These are phyloP conservation scores for Gastrodia elata DNA, from an alignment of 106 monocot species.

Conservation along the genomic window DNA sequence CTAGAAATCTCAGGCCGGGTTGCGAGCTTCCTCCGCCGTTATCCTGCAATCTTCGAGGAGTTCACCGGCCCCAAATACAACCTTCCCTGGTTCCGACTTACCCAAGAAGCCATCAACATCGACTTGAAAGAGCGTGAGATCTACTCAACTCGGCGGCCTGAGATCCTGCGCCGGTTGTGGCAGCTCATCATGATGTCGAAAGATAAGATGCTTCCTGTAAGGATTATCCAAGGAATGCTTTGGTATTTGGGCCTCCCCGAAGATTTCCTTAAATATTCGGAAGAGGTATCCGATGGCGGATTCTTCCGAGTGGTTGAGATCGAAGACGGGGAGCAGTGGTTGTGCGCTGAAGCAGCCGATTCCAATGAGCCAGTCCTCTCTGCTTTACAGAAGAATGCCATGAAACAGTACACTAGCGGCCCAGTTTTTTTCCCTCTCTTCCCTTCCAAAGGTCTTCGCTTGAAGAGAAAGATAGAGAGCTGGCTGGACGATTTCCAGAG, in stretches of 20 bases:
- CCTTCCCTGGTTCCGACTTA: conserved; percentile 80
- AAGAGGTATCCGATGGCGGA: conserved; percentile 22
- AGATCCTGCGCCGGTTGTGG: conserved; percentile 37
- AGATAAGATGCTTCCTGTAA: conserved; percentile 38
- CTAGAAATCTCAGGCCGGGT: conserved; percentile 36
- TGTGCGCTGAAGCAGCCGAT: conserved; percentile 3
- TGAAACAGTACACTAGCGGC: neutral
- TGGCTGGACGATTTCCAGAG: conserved; percentile 67
- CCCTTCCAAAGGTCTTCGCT: conserved; percentile 61
- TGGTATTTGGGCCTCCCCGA: conserved; percentile 69
- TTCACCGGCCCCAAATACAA: conserved; percentile 47
- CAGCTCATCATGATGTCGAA: conserved; percentile 51
- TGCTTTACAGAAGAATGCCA: conserved; percentile 30
- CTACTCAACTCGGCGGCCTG: conserved; percentile 11
- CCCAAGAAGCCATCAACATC: conserved; percentile 28
- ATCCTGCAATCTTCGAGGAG: conserved; percentile 69
- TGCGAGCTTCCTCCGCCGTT: conserved; percentile 28
- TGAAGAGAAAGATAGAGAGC: conserved; percentile 54
- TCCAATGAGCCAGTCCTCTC: conserved; percentile 17
- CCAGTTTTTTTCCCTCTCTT: conserved; percentile 43
- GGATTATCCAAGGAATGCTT: conserved; percentile 64
- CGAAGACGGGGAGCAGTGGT: conserved; percentile 33
- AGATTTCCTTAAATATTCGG: conserved; percentile 31
- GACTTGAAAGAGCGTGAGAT: conserved; percentile 19
- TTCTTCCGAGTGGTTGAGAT: conserved; percentile 31